Conservation (phyloP, 2,329 filamentous ascomycete genomes). For the Aspergillus hortae region DNA sequence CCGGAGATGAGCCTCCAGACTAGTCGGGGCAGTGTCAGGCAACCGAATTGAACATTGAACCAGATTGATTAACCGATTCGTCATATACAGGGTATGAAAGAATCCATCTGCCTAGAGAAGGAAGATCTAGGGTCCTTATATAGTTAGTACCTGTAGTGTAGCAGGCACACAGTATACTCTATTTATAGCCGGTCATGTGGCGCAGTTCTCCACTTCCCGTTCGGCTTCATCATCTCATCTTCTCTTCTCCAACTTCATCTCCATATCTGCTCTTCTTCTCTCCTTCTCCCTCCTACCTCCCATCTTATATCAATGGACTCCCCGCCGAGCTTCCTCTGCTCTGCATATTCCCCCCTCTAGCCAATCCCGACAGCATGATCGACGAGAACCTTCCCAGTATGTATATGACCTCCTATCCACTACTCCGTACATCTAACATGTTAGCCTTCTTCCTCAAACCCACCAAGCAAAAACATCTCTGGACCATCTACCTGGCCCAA, state of each 20-base stretch:
- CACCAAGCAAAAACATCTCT: slow-evolving; percentile 40
- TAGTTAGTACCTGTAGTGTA: background rate
- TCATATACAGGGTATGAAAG: too few relatives aligned
- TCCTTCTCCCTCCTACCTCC: background rate
- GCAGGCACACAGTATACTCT: background rate
- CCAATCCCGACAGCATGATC: slow-evolving; percentile 60
- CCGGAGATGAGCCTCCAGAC: too few relatives aligned
- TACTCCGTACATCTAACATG: background rate
- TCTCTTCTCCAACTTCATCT: background rate
- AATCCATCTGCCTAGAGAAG: background rate
- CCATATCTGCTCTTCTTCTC: background rate
- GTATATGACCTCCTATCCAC: slow-evolving; percentile 5
- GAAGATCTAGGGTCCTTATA: background rate
- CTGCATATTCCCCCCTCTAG: background rate
- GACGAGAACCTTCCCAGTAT: slow-evolving; percentile 87
- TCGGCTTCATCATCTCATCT: background rate
- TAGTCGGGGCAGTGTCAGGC: too few relatives aligned
- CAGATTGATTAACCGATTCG: too few relatives aligned
- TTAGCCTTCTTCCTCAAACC: slow-evolving; percentile 60
- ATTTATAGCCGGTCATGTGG: slow-evolving; percentile 8
- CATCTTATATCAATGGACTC: background rate
- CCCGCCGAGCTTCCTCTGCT: background rate
- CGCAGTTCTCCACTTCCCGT: slow-evolving; percentile 1
- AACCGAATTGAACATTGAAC: too few relatives aligned
- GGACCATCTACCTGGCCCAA: slow-evolving; percentile 51